Base-by-base conservation (phyloP, 495 filamentous ascomycete species). In the Annulohypoxylon nitens region DNA sequence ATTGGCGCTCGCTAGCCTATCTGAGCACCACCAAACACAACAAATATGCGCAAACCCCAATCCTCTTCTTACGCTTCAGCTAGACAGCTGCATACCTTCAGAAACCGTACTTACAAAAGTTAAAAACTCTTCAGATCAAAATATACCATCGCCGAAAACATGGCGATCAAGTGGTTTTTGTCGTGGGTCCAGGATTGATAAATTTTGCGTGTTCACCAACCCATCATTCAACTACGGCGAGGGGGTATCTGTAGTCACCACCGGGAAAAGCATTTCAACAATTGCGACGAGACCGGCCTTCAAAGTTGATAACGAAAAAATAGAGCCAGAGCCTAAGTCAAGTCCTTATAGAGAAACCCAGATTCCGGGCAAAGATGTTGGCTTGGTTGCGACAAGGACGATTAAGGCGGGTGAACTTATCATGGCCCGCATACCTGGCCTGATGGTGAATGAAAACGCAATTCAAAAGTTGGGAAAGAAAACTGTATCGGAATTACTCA, bases 211-310 rank as follows among this genome's bases (percentile, higher is more conserved):
- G 36, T 81, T 74, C 51, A 76, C 76, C 0, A 70, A 75, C 34
- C 47, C 71, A 43, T 39, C 58, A 12, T 80, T 82, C 67, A 71
- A 74, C 55, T 10, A 34, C 5, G 75, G 78, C n/a, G 63, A 70
- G 43, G 79, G 79, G 11, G 71, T 82, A 43, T 79, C 80, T 0
- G 54, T 82, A n/a, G 77, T 82, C 37, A 82, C 80, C 6, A 80
- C 79, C 2, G 41, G 63, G 37, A 59, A 75, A 14, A 75, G 75
- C 1, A 68, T 77, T 20, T 5, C 61, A 10, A 33, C 66, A 62
- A 62, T 71, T 67, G 57, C 60, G 30, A 37, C 69, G 61, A 20
- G 75, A 39, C 36, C 71, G 14, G 14, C 75, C 61, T 65, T 67
- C 50, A n/a, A 12, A 26, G 39, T 51, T 1, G 36, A 43, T 8